Conservation (phyloP, 306 rosid genomes). For the Coriaria nepalensis region DNA sequence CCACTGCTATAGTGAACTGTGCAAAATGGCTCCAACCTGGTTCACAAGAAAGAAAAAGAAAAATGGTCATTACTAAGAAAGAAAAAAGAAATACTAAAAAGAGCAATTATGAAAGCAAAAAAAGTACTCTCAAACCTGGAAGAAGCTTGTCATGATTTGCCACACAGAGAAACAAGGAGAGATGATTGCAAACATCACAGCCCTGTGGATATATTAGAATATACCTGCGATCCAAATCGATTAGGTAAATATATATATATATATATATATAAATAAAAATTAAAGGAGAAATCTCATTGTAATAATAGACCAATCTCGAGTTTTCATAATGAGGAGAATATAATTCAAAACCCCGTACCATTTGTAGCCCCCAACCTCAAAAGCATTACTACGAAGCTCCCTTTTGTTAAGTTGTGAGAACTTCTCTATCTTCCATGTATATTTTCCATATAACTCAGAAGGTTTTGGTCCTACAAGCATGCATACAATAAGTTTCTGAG, state of each 20-base stretch:
- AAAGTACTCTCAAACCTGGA: constrained; percentile 45
- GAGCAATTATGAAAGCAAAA: constrained; percentile 7
- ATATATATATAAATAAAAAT: no score
- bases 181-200: constrained; percentile 97
- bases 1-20: constrained; percentile 92
- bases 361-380: constrained; percentile 96
- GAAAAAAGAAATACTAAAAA: constrained; percentile 10
- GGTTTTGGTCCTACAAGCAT: constrained; percentile 69
- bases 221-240: constrained; percentile 49
- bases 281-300: no score
- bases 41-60: not conserved
- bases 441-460: constrained; percentile 67
- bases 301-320: no score
- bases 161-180: constrained; percentile 89
- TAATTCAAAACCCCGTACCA: constrained; percentile 40
- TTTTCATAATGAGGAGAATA: no score
- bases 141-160: constrained; percentile 99
- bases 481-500: constrained; percentile 3
- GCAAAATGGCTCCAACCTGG: constrained; percentile 99
- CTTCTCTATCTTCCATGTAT: constrained; percentile 97
- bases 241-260: no score
- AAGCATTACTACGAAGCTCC: constrained; percentile 91
- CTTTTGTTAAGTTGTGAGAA: constrained; percentile 94
- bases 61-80: constrained; percentile 7
- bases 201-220: constrained; percentile 97